Evolutionary conservation across 2,329 filamentous ascomycete species (phyloP), one percentile per base, ranked within the genome.

Genomic region (Alternaria incomplexa): DNA sequence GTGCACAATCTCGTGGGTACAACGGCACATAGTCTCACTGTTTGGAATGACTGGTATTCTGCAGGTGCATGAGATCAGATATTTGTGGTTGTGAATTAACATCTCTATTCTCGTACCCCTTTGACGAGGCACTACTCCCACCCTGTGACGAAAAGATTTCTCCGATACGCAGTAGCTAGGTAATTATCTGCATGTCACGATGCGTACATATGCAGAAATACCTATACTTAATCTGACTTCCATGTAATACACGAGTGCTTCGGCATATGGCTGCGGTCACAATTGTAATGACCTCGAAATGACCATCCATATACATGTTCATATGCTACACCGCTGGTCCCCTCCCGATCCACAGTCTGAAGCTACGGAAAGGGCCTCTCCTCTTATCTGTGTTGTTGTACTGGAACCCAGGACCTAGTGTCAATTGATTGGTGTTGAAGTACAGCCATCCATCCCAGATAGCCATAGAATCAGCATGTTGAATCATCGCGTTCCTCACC

Each of bases 341-440:
- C 26, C 74, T 71, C 8, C 78, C 79, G 57, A 81, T 73, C 73
- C 76, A 80, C 3, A 78, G 54, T 25, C 73, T 68, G 56, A 75
- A 81, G 28, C 74, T 78, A 51, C 77, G 64, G 53, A 81, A 82
- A 0, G 79, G 79, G 1, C 79, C 78, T 44, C 66, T 73, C 23
- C 80, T 72, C 30, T 71, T 74, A 62, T 82, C 80, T 2, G 73
- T 70, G 55, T 82, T 82, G 17, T 76, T 74, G 64, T 82, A 82
- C 68, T 81, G 79, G 56, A 77, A 71, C 5, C 48, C 58, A 4
- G 80, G 78, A 30, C 76, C 71, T 60, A 82, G 55, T 26, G 74
- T 73, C 46, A 83, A 69, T 62, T 82, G 81, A 56, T 82, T 82
- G 9, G 80, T 82, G 58, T 77, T 80, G 58, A 83, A 82, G 45